phyloP scores from a whole-genome alignment of 2,329 filamentous ascomycete genomes.

The Cercospora canescens region DNA sequence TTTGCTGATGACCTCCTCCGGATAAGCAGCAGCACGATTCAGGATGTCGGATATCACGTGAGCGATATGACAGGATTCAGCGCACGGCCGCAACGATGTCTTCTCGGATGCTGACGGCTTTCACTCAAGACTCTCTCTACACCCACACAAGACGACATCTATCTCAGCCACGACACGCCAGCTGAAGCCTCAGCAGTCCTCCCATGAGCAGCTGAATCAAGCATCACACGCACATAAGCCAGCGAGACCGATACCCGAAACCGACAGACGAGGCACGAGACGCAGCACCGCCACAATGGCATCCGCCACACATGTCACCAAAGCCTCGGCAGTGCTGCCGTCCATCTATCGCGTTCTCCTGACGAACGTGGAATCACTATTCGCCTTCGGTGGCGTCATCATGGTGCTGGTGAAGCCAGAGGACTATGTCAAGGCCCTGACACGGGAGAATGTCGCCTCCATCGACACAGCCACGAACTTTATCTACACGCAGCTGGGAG shows the following conservation, averaged over 20 bases:
- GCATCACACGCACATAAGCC: not conserved
- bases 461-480: conserved; percentile 28
- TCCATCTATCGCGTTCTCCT: conserved; percentile 30
- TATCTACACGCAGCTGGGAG: conserved; percentile 33
- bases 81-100: not conserved
- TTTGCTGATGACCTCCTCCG: not conserved
- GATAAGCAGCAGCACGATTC: not conserved
- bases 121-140: not conserved
- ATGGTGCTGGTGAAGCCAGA: conserved; percentile 24
- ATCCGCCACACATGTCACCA: conserved; percentile 4
- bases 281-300: conserved; percentile 4
- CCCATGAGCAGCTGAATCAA: not conserved
- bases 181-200: not conserved
- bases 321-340: conserved; percentile 29
- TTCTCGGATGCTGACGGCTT: conserved; percentile 3
- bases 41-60: not conserved
- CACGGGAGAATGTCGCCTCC: conserved; percentile 23
- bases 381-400: conserved; percentile 29
- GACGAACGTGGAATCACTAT: conserved; percentile 30
- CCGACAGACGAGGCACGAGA: too few species aligned
- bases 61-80: not conserved
- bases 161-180: not conserved
- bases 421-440: conserved; percentile 26
- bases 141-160: not conserved
- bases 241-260: not conserved